Evolutionary conservation across 306 rosid species (phyloP).

Genomic region (Inga oerstediana): DNA sequence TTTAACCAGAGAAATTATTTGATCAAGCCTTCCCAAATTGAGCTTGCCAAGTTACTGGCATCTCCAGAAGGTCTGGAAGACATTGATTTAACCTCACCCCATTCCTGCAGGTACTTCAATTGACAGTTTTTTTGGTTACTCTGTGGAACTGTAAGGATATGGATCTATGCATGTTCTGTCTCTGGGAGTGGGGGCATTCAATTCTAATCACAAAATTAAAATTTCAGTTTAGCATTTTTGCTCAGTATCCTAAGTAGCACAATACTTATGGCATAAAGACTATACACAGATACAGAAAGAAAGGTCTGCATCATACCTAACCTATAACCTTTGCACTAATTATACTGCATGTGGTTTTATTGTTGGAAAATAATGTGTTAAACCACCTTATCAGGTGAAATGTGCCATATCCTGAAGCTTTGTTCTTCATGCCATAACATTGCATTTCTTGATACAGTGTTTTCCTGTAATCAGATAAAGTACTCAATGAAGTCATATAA

Average conservation of each 20-base stretch:
- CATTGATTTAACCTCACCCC: not conserved
- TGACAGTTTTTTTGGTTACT: not conserved
- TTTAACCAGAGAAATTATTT: slow-evolving; percentile 43
- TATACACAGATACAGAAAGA: not conserved
- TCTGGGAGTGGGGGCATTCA: not conserved
- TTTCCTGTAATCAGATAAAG: slow-evolving; percentile 41
- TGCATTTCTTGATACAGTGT: slow-evolving; percentile 36
- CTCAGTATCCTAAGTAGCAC: not conserved
- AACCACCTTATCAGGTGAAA: not conserved
- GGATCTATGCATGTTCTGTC: not conserved
- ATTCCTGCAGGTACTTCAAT: slow-evolving; percentile 39
- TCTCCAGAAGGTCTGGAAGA: slow-evolving; percentile 11
- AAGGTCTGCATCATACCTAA: not conserved
- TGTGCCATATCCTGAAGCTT: slow-evolving; percentile 6
- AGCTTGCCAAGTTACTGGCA: not conserved
- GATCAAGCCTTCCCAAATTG: slow-evolving; percentile 19
- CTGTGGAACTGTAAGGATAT: not conserved
- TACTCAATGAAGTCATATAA: slow-evolving; percentile 77
- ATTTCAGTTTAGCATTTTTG: not conserved
- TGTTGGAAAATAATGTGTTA: not conserved
- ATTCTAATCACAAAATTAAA: not conserved
- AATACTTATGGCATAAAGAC: not conserved
- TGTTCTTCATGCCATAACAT: not conserved
- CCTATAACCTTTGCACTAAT: not conserved
- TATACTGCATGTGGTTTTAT: not conserved